Evolutionary conservation across 768 basidiomycete species (phyloP), one percentile per base, ranked within the genome.

Genomic region (Macrolepiota albuminosa): DNA sequence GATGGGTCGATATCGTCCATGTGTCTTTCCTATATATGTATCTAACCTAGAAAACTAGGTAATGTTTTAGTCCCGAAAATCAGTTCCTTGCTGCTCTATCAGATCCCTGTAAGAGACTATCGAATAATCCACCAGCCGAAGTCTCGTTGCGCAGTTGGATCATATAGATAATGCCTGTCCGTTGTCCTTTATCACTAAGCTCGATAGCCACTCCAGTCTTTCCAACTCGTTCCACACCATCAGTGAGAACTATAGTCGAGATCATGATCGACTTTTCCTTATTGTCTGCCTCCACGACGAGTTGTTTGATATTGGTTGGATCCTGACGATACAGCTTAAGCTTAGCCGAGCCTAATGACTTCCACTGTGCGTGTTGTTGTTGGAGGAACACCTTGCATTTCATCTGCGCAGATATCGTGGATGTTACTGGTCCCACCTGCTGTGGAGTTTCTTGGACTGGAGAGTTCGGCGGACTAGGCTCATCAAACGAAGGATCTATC

Each of bases 121-220:
- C 88, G 70, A 93, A 98, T 55, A 99, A 72, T 21, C 89, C 91
- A 37, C 83, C 82, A 18, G 97, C 94, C 13, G 88, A 85, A 51
- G 81, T 82, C 75, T 98, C 96, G 71, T 91, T 95, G 64, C 93
- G 86, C 49, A 95, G 74, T 74, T 98, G 95, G 57, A 98, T 87
- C 97, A 99, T 97, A 73, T 99, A 97, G 58, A 98, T 78, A 69
- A 98, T 86, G 29, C 96, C 97, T 14, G 95, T 95, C 61, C 96
- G 84, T 52, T 84, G 72, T n/a, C 97, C 97, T 58, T 86, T 81
- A 76, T 95, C 92, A 72, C 92, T 95, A 54, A 99, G 75, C 73
- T 98, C 96, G 63, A 99, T 88, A 48, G 97, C 97, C 43, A 99
- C 89, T 14, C 97, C 97, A 2, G 96, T 98, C 76, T 96, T 98